Conservation (phyloP, 2,329 filamentous ascomycete genomes). For the Talaromyces sp. region DNA sequence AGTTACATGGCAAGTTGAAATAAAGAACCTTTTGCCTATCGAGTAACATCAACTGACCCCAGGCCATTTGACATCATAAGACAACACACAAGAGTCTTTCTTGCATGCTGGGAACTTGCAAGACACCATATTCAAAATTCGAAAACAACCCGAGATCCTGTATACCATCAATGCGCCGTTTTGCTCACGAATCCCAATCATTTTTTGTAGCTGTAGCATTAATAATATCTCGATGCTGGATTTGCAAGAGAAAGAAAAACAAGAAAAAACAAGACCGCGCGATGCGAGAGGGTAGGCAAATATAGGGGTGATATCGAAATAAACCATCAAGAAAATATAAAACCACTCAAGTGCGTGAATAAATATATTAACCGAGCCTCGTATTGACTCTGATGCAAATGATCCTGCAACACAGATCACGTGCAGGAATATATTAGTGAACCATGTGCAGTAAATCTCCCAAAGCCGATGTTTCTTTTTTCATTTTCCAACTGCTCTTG, state of each 20-base stretch:
- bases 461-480: slow-evolving; percentile 31
- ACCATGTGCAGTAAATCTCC: slow-evolving; percentile 35
- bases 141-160: neutral
- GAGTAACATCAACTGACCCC: neutral
- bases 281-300: neutral
- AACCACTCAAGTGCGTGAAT: neutral
- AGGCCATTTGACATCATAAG: neutral
- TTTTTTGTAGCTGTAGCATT: neutral
- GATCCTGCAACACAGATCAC: neutral
- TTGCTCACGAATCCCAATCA: neutral
- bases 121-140: neutral
- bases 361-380: neutral
- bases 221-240: neutral
- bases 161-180: neutral
- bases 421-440: slow-evolving; percentile 10
- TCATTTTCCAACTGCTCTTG: slow-evolving; percentile 43
- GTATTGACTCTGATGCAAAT: neutral
- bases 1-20: neutral
- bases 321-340: neutral
- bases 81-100: neutral
- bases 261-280: neutral
- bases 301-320: neutral
- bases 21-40: neutral
- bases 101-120: neutral
- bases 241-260: neutral